These are phyloP conservation scores for Ailanthus altissimus DNA, from an alignment of 345 rosid species.

Conservation along the genomic window DNA sequence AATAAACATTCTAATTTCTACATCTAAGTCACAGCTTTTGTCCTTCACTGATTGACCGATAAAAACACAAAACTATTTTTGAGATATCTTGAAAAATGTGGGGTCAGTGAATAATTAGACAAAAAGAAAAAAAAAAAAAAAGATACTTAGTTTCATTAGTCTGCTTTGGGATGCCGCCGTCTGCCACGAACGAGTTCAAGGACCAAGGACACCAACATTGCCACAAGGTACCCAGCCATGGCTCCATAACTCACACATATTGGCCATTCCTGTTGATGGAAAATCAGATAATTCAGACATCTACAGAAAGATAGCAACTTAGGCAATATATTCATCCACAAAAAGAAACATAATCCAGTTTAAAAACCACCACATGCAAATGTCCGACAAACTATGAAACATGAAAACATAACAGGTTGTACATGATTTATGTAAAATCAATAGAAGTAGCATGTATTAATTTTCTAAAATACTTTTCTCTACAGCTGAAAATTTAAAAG, in stretches of 20 bases:
- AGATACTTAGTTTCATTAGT: slow-evolving; percentile 8
- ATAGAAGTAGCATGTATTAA: not conserved
- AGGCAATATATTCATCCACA: not conserved
- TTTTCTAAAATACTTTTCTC: not conserved
- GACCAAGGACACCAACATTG: slow-evolving; percentile 43
- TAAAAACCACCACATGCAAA: not conserved
- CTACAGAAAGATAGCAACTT: not conserved
- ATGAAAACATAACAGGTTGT: not conserved
- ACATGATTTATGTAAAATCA: not conserved
- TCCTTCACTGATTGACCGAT: not conserved
- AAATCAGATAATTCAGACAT: slow-evolving; percentile 10
- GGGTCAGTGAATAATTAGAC: not conserved
- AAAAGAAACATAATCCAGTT: not conserved
- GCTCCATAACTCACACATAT: slow-evolving; percentile 82
- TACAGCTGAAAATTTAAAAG: not conserved
- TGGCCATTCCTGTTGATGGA: slow-evolving; percentile 75
- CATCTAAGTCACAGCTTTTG: not conserved
- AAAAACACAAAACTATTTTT: not conserved
- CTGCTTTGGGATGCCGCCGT: slow-evolving; percentile 31
- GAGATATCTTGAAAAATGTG: not conserved
- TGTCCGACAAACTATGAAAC: not conserved
- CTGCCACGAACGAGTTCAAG: slow-evolving; percentile 27
- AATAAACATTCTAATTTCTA: too few relatives aligned
- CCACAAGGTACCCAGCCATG: slow-evolving; percentile 56
- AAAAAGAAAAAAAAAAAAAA: not conserved